Evolutionary conservation across 2,329 filamentous ascomycete species (phyloP).

Genomic region (Colletotrichum tofieldiae): DNA sequence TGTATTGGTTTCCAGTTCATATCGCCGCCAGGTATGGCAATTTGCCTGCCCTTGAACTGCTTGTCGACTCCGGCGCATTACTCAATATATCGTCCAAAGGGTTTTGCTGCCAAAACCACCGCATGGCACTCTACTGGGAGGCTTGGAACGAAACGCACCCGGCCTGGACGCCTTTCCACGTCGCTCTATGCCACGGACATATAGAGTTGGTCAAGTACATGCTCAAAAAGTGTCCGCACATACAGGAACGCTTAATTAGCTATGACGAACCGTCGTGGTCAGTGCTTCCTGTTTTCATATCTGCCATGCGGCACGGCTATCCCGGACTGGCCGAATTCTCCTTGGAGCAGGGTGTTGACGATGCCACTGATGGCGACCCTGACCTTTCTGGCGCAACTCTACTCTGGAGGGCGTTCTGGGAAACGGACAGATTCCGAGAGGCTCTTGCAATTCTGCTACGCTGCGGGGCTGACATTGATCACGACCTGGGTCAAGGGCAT

Average conservation of each 20-base stretch:
- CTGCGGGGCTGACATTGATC: conserved; percentile 9
- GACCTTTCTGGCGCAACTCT: not conserved
- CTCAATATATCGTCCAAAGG: conserved; percentile 6
- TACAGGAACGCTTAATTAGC: not conserved
- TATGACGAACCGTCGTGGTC: not conserved
- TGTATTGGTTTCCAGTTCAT: conserved; percentile 15
- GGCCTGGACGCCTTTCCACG: conserved; percentile 9
- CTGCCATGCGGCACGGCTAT: not conserved
- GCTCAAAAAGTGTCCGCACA: not conserved
- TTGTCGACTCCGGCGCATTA: not conserved
- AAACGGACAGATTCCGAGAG: not conserved
- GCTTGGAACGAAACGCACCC: not conserved
- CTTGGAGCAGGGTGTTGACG: not conserved
- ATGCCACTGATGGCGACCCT: not conserved
- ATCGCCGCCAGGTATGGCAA: not conserved
- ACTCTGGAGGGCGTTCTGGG: conserved; percentile 8
- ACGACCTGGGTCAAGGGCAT: conserved; percentile 6
- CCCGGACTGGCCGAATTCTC: not conserved
- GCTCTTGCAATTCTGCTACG: conserved; percentile 6
- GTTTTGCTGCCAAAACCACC: not conserved
- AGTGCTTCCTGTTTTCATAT: not conserved
- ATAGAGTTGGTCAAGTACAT: not conserved
- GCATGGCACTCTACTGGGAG: not conserved
- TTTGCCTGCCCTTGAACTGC: not conserved
- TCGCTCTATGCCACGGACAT: conserved; percentile 8